phyloP scores from a whole-genome alignment of 345 rosid species.

The Carallia pectinifolia region DNA sequence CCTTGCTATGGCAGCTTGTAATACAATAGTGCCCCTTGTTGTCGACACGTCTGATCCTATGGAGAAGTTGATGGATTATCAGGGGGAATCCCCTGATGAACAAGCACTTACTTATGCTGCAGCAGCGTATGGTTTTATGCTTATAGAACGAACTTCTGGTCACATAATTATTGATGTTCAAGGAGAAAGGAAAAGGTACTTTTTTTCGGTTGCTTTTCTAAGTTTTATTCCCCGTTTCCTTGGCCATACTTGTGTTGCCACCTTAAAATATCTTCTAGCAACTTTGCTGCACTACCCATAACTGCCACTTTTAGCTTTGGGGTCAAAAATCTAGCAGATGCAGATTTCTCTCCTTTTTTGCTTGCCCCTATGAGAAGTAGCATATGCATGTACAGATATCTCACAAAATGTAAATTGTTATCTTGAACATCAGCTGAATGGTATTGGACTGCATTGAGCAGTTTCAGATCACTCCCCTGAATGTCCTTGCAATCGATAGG shows the following conservation, averaged over 20 bases:
- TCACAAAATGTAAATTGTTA: too few species aligned
- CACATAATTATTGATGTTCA: conserved; percentile 81
- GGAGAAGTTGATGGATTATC: conserved; percentile 83
- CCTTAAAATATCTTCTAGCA: too few species aligned
- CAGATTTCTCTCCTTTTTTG: background rate
- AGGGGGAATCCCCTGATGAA: conserved; percentile 99
- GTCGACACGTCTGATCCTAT: conserved; percentile 61
- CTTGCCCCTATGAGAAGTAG: background rate
- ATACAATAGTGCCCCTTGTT: conserved; percentile 84
- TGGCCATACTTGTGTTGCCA: background rate
- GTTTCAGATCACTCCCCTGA: too few species aligned
- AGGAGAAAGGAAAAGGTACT: conserved; percentile 86
- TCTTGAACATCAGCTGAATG: too few species aligned
- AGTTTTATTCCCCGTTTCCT: background rate
- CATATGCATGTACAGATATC: too few species aligned
- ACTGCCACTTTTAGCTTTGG: background rate
- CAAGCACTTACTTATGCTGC: conserved; percentile 98
- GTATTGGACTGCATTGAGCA: too few species aligned
- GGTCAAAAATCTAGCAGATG: background rate
- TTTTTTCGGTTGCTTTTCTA: background rate
- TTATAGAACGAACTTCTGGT: conserved; percentile 92
- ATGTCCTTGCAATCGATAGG: background rate
- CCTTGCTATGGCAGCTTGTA: conserved; percentile 97
- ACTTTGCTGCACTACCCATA: too few species aligned
- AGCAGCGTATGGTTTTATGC: conserved; percentile 96